Base-by-base conservation (phyloP, 305 asterid species). In the Striga hermonthica region DNA sequence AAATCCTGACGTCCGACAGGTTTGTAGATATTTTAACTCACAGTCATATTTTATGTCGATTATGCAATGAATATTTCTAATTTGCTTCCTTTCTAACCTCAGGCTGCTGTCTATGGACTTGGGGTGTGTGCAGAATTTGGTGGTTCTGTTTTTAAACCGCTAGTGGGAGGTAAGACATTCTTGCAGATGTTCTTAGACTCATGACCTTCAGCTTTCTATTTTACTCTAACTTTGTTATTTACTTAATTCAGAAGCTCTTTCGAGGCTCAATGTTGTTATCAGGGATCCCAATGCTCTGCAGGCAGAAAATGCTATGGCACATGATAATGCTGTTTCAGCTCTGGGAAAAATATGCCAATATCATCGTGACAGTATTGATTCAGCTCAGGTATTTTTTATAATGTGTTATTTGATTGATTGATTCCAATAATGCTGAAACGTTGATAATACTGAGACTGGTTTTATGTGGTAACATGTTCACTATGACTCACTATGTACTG, bases 21-120 rank as follows among this genome's bases (percentile, higher is more conserved):
- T 92, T 70, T 14, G 75, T 49, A 63, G 6, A 64, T 59, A 71
- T 57, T 49, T 41, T 39, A 40, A 50, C 47, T 52, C 12, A 5
- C 11, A 53, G 15, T 40, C 69, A 47, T 31, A 45, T 43, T 11
- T 64, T 10, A 59, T 74, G 64, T 62, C 67, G 11, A 60, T 57
- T 41, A 44, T 76, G 59, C 9, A 48, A 58, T 48, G 39, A 71
- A 60, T 65, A 31, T 70, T 13, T 70, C 60, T 69, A 15, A 79
- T 73, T 58, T 60, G 9, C 48, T 22, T 63, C 3, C 1, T 68
- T 74, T 34, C 44, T 61, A 28, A 76, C 59, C 62, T 65, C 90
- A 92, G 98, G 98, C 98, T 76, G 95, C 98, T 78, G 95, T 92
- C 4, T 92, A 92, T 79, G 98, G 98, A 52, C 94, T 92, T 67